phyloP scores from a whole-genome alignment of 2,329 filamentous ascomycete genomes.

The Colletotrichum tamarilloi region DNA sequence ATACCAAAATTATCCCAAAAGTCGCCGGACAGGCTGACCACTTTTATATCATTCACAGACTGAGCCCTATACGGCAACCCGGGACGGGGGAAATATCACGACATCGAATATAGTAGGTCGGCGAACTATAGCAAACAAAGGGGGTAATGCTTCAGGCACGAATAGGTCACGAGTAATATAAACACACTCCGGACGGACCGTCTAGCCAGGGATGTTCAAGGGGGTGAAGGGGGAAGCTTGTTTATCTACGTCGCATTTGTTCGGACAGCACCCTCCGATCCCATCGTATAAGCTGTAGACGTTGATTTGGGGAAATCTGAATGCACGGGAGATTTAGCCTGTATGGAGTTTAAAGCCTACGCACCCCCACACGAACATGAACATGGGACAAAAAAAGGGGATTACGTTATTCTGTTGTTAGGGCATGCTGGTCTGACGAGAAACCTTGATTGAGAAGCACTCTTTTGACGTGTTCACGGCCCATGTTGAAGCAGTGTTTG shows the following conservation, averaged over 20 bases:
- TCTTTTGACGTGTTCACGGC: not conserved
- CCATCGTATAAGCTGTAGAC: not conserved
- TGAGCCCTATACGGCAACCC: not conserved
- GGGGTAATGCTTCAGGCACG: not conserved
- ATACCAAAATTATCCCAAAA: too few species aligned
- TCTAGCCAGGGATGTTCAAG: slow-evolving; percentile 3
- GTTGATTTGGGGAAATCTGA: slow-evolving; percentile 12
- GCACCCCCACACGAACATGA: not conserved
- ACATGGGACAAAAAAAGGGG: not conserved
- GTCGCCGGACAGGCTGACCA: not conserved
- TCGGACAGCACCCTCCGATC: slow-evolving; percentile 23
- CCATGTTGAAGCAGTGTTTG: not conserved
- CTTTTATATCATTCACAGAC: slow-evolving; percentile 1
- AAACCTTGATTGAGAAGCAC: not conserved
- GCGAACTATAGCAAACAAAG: not conserved
- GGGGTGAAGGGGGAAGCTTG: not conserved
- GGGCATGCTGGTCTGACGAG: not conserved
- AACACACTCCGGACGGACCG: slow-evolving; percentile 17
- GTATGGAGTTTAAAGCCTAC: slow-evolving; percentile 25
- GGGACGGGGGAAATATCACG: slow-evolving; percentile 10
- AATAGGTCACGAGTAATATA: slow-evolving; percentile 26
- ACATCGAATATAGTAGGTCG: slow-evolving; percentile 6
- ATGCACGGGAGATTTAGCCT: slow-evolving; percentile 23
- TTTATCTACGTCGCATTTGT: slow-evolving; percentile 7
- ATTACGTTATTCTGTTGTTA: not conserved